phyloP scores from a whole-genome alignment of 768 basidiomycete genomes.

The Crepidotus variabilis region DNA sequence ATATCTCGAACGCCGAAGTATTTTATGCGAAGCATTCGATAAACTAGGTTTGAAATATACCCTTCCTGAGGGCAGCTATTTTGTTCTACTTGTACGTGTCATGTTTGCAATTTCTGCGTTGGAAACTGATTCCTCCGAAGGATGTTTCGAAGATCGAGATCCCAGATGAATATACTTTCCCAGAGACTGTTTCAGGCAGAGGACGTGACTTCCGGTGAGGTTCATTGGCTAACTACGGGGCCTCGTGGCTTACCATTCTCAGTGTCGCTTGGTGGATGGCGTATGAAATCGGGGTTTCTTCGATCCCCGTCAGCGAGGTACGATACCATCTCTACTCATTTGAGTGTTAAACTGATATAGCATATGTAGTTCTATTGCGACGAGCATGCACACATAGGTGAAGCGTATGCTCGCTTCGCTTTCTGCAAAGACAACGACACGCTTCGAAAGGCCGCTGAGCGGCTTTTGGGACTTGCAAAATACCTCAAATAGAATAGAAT shows the following conservation, averaged over 20 bases:
- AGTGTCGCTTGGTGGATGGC: conserved; percentile 97
- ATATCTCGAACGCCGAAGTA: conserved; percentile 74
- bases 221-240: neutral
- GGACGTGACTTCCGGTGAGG: conserved; percentile 82
- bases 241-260: conserved; percentile 1
- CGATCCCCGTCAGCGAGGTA: conserved; percentile 95
- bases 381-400: conserved; percentile 82
- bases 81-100: conserved; percentile 69
- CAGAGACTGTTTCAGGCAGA: conserved; percentile 66
- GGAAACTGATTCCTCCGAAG: conserved; percentile 21
- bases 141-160: conserved; percentile 76
- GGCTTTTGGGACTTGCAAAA: conserved; percentile 71
- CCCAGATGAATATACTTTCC: conserved; percentile 84
- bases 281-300: conserved; percentile 83
- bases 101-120: neutral
- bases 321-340: conserved; percentile 17
- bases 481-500: conserved; percentile 37
- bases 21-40: conserved; percentile 82
- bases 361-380: conserved; percentile 80
- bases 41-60: conserved; percentile 81
- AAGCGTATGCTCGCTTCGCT: conserved; percentile 83
- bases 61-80: conserved; percentile 88
- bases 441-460: conserved; percentile 73
- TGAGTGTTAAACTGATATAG: conserved; percentile 6
- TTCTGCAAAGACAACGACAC: conserved; percentile 96